Percentiles rank a stretch among this genome's conserved stretches.
Evolutionary conservation across 352 stramenopile genomes (phyloP).

Genomic region (Globisporangium recalcitrans): DNA sequence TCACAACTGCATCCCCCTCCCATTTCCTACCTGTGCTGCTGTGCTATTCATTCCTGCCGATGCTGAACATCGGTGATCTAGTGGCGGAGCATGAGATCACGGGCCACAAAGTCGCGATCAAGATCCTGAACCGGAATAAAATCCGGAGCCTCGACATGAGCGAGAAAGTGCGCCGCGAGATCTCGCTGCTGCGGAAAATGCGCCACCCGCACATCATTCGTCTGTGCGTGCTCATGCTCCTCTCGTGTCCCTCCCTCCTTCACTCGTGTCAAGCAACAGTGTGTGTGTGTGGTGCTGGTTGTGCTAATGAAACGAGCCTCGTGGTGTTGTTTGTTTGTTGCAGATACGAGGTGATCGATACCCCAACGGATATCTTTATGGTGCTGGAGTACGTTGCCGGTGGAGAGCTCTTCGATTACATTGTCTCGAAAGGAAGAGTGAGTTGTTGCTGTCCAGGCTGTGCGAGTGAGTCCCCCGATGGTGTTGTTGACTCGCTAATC

Average conservation of each 20-base stretch:
- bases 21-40: background rate
- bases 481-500: slow-evolving; percentile 5
- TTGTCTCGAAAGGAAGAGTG: slow-evolving; percentile 94
- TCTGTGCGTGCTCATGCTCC: slow-evolving; percentile 74
- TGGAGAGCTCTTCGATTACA: slow-evolving; percentile 98
- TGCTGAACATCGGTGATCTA: slow-evolving; percentile 23
- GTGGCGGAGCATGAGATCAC: slow-evolving; percentile 98
- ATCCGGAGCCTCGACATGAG: slow-evolving; percentile 99
- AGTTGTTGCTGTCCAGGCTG: slow-evolving; percentile 14
- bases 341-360: slow-evolving; percentile 98
- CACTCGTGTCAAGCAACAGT: too few relatives aligned
- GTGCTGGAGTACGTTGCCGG: slow-evolving; percentile 93
- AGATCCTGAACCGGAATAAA: slow-evolving; percentile 99
- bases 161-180: slow-evolving; percentile 99
- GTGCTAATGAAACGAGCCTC: background rate
- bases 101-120: slow-evolving; percentile 98
- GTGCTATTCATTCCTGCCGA: background rate
- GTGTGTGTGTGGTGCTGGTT: background rate
- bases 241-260: too few relatives aligned
- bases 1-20: background rate
- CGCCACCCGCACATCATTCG: slow-evolving; percentile 99
- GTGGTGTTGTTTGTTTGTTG: background rate
- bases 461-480: background rate
- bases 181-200: slow-evolving; percentile 98
- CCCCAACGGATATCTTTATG: slow-evolving; percentile 97